Evolutionary conservation across 2,329 filamentous ascomycete species (phyloP).

Genomic region (Paraphaeosphaeria sporulosa): DNA sequence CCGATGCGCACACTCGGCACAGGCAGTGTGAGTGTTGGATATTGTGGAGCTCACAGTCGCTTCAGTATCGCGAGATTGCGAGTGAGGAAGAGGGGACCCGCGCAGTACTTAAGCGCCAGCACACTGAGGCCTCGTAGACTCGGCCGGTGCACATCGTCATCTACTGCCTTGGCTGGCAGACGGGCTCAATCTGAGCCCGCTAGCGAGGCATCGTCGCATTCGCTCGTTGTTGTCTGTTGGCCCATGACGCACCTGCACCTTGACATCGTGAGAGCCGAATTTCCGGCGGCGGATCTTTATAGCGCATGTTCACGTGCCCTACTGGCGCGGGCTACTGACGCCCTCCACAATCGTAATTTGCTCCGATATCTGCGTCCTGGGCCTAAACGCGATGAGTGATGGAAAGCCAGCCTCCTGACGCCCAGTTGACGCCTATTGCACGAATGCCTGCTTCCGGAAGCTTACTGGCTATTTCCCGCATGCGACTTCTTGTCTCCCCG

Average conservation of each 20-base stretch:
- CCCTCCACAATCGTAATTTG: not conserved
- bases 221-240: conserved; percentile 7
- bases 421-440: not conserved
- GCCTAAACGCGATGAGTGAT: not conserved
- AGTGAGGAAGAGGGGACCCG: not conserved
- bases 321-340: conserved; percentile 13
- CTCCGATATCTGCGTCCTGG: conserved; percentile 4
- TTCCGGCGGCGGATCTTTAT: conserved; percentile 6
- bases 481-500: not conserved
- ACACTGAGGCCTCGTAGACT: conserved; percentile 15
- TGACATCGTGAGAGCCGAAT: conserved; percentile 11
- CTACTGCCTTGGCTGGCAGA: conserved; percentile 26
- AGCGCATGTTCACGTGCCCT: conserved; percentile 17
- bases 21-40: conserved; percentile 4
- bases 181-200: conserved; percentile 9
- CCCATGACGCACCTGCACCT: conserved; percentile 27
- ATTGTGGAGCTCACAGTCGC: conserved; percentile 11
- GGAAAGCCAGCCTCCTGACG: conserved; percentile 1
- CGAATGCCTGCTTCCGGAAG: conserved; percentile 5
- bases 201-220: conserved; percentile 15
- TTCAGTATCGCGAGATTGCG: not conserved
- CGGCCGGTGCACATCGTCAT: conserved; percentile 30
- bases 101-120: conserved; percentile 2
- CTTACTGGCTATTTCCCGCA: not conserved
- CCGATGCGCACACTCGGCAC: not conserved